Percentiles rank a stretch among this genome's conserved stretches.
Evolutionary conservation across 31 red algal genomes (phyloP).

Genomic region (Asparagopsis taxiformis): DNA sequence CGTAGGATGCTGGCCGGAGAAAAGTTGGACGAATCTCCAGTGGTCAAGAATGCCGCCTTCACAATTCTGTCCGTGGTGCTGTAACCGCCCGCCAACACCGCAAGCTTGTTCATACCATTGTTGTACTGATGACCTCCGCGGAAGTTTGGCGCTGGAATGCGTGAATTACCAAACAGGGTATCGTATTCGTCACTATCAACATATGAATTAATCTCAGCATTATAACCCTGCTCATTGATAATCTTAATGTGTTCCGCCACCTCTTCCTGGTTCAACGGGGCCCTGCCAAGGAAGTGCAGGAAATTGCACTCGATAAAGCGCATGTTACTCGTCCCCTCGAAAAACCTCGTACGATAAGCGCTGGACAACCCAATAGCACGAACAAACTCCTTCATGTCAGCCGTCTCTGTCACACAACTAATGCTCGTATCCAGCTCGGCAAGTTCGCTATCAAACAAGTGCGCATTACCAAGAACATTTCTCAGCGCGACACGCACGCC

Average conservation of each 20-base stretch:
- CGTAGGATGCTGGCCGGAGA: constrained; percentile 18
- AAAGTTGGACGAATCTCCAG: constrained; percentile 38
- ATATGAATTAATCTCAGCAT: constrained; percentile 73
- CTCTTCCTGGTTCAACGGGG: constrained; percentile 56
- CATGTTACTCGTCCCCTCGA: constrained; percentile 37
- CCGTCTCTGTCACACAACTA: constrained; percentile 55
- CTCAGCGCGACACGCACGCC: constrained; percentile 31
- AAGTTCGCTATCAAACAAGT: constrained; percentile 80
- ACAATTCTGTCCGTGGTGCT: constrained; percentile 21
- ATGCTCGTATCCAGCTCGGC: constrained; percentile 58
- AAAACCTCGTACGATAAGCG: constrained; percentile 53
- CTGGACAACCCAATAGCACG: constrained; percentile 62
- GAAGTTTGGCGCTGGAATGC: constrained; percentile 66
- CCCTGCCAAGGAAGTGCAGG: constrained; percentile 67
- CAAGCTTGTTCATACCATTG: constrained; percentile 69
- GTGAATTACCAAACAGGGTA: constrained; percentile 46
- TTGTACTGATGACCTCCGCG: constrained; percentile 59
- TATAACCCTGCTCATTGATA: constrained; percentile 59
- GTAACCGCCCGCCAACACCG: constrained; percentile 38
- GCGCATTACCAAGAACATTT: constrained; percentile 74
- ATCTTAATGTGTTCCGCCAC: constrained; percentile 52
- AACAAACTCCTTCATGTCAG: constrained; percentile 70
- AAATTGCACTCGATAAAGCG: constrained; percentile 67
- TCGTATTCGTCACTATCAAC: constrained; percentile 65
- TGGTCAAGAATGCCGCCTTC: constrained; percentile 25